These are phyloP conservation scores for Cudoniella acicularis DNA, from an alignment of 495 filamentous ascomycete species.

Conservation along the genomic window DNA sequence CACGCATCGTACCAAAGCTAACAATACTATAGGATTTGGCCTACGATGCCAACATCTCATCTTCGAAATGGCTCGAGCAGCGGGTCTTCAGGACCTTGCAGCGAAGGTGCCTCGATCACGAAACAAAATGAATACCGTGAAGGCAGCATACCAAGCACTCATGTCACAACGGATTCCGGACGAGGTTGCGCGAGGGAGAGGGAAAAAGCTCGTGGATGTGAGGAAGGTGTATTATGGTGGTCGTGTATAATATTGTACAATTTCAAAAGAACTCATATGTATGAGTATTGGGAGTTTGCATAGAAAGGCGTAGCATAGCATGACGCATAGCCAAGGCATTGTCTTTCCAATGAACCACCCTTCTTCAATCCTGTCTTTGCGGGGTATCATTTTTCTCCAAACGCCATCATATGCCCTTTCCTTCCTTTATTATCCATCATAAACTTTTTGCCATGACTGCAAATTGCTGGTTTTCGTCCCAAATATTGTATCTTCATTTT, in stretches of 20 bases:
- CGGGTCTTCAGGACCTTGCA: constrained; percentile 80
- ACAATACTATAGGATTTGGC: constrained; percentile 67
- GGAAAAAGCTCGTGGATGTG: constrained; percentile 93
- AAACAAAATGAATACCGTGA: constrained; percentile 96
- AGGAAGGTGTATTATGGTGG: constrained; percentile 97
- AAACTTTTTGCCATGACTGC: no score
- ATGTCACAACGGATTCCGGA: constrained; percentile 80
- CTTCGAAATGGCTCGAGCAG: constrained; percentile 82
- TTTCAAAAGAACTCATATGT: constrained; percentile 12
- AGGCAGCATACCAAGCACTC: constrained; percentile 81
- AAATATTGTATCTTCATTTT: constrained; percentile 9
- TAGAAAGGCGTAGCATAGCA: constrained; percentile 30
- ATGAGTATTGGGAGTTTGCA: constrained; percentile 21
- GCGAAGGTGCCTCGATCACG: constrained; percentile 72
- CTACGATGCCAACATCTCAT: constrained; percentile 85
- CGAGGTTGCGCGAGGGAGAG: constrained; percentile 77
- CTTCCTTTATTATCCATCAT: not conserved
- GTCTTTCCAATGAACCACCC: constrained; percentile 7
- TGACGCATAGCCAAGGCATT: constrained; percentile 27
- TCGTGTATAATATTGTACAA: constrained; percentile 22
- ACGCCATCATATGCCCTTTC: constrained; percentile 28
- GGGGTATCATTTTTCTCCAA: constrained; percentile 36
- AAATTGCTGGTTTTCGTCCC: not conserved
- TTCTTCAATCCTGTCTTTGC: constrained; percentile 11
- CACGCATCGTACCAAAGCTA: constrained; percentile 5